Evolutionary conservation across 768 basidiomycete genomes (phyloP).

Genomic region (Pleurotus sapidus): DNA sequence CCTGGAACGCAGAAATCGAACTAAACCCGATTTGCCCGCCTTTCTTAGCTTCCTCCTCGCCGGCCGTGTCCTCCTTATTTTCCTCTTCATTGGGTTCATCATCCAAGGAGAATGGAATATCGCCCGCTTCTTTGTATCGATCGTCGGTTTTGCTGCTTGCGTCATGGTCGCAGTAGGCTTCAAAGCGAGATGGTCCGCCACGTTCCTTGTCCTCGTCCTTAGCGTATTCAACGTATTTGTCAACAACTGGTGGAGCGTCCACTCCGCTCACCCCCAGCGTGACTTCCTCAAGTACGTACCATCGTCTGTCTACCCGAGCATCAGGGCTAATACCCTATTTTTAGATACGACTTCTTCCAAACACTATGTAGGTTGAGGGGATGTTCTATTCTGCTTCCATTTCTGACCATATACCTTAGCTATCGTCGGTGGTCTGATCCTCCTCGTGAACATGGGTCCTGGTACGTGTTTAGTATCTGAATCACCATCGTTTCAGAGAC

Average conservation of each 20-base stretch:
- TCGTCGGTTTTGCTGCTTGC: constrained; percentile 90
- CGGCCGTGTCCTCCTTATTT: constrained; percentile 95
- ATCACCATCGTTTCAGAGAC: too few species aligned
- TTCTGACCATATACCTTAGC: constrained; percentile 30
- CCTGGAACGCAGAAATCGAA: neutral
- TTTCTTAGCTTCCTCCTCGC: constrained; percentile 88
- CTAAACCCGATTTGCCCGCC: constrained; percentile 6
- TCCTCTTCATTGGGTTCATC: constrained; percentile 98
- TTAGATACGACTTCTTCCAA: constrained; percentile 98
- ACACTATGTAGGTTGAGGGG: constrained; percentile 54
- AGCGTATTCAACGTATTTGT: constrained; percentile 96
- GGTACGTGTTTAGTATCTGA: constrained; percentile 40
- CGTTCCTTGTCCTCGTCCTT: constrained; percentile 89
- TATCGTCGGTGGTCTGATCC: constrained; percentile 95
- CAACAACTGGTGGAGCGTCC: constrained; percentile 98
- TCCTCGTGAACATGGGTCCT: constrained; percentile 98
- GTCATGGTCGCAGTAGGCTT: constrained; percentile 97
- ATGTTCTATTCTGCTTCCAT: neutral
- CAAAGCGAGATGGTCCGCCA: constrained; percentile 98
- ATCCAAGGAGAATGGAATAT: constrained; percentile 91
- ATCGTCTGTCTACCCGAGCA: too few species aligned
- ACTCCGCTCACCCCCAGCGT: constrained; percentile 88
- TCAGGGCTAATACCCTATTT: neutral
- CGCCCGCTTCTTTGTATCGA: constrained; percentile 80
- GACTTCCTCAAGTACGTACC: constrained; percentile 92